Conservation (phyloP, 2,329 filamentous ascomycete species). For the Furcasterigmium sp. region DNA sequence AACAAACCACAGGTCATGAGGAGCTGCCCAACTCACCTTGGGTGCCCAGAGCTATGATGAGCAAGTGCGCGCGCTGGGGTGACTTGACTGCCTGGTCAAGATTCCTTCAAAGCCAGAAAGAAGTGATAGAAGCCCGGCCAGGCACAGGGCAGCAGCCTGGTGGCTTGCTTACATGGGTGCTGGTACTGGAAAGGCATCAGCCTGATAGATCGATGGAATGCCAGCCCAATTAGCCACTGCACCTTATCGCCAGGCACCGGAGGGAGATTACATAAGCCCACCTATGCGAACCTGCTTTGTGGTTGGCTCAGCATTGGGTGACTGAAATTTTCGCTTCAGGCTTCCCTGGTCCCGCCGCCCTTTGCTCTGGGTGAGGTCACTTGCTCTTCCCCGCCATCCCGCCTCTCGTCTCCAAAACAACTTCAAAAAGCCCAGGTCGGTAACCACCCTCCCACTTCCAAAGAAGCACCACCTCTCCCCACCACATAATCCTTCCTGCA, state of each 20-base stretch:
- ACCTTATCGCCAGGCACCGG: background rate
- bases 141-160: no score
- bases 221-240: no score
- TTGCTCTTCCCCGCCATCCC: slow-evolving; percentile 14
- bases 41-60: no score
- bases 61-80: no score
- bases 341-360: slow-evolving; percentile 22
- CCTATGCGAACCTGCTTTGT: background rate
- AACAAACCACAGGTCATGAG: no score
- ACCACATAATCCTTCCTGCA: slow-evolving; percentile 6
- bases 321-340: slow-evolving; percentile 38
- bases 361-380: background rate
- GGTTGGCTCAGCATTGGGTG: slow-evolving; percentile 15
- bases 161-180: no score
- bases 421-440: slow-evolving; percentile 23
- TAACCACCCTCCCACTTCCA: slow-evolving; percentile 28
- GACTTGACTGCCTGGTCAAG: no score
- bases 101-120: no score
- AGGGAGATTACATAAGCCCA: slow-evolving; percentile 4
- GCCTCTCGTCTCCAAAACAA: slow-evolving; percentile 36
- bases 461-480: slow-evolving; percentile 20
- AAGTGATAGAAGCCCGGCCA: no score
- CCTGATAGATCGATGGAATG: no score
- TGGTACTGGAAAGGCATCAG: no score
- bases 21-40: no score